Evolutionary conservation across 495 filamentous ascomycete genomes (phyloP), one percentile per base, ranked within the genome.

Genomic region (Podospora anserina): DNA sequence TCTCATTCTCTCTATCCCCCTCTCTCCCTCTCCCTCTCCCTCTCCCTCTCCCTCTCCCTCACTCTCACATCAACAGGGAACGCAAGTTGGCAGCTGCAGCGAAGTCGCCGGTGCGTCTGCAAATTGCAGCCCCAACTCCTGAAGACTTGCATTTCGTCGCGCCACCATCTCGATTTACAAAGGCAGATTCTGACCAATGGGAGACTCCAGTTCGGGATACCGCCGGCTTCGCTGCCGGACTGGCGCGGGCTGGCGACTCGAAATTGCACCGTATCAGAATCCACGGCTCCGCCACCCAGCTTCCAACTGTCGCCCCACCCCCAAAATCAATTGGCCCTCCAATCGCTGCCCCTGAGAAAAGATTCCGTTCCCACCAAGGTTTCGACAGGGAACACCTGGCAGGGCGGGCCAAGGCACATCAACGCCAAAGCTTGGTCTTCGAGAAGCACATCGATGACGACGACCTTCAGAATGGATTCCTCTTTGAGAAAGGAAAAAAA

Each of bases 261-360:
- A 72, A 57, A 72, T 74, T 72, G 56, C 59, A 68, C 63, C 68
- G 66, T 71, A 63, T 72, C 65, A 70, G 68, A 61, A 68, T 30
- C 19, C 2, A n/a, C 15, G 61, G 65, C 72, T 74, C 70, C 72
- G 70, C 72, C 70, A 74, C 72, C 19, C 34, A 16, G 1, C 27
- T 63, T 18, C 34, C 55, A 15, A 6, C 54, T 23, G 18, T 16
- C 55, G 3, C 1, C 32, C 57, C 65, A 20, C 61, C 32, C 32
- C 34, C 28, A 18, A 18, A 32, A 49, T 58, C 59, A 61, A 27
- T 61, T 55, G 27, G 69, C 13, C 39, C 39, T 68, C 67, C 65
- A 62, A 30, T 69, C 39, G 62, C 26, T 67, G 60, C 72, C 66
- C 39, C 39, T 49, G 39, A 49, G 15, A 69, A 66, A 74, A 69